Base-by-base conservation (phyloP, 176 grass and related monocot genomes). In the Dactylis glomerata region DNA sequence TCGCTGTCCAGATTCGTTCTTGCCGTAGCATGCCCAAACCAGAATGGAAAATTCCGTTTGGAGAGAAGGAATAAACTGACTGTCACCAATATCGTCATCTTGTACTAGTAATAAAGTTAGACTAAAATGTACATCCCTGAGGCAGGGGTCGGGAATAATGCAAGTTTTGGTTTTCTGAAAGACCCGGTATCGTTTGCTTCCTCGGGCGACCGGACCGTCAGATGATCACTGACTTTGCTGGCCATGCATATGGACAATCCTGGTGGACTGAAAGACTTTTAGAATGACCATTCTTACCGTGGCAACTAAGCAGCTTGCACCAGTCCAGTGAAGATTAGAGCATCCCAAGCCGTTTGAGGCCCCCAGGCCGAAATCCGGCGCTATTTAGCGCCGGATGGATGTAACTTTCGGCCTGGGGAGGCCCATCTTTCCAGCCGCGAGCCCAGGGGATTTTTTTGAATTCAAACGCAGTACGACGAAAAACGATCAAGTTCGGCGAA, bases 241-340 rank as follows among this genome's bases (percentile, higher is more conserved):
- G 24, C 36, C 87, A 79, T 47, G 77, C 36, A 49, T n/a, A 61
- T 59, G 30, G 82, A 5, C 69, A 47, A 20, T 34, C 13, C 30
- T 20, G 40, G 37, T 68, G 32, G 17, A 16, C 19, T n/a, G n/a
- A n/a, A n/a, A n/a, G 31, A 6, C 30, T 36, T 5, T 36, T 34
- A 30, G 72, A 49, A 44, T 1, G 19, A 57, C 12, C 15, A 23
- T 37, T 40, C 15, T 6, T 46, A 10, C 17, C 6, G 1, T n/a
- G 17, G 1, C 7, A 33, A 10, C 41, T 56, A 20, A 24, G 56
- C 20, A 75, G 55, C 70, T 50, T 50, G 70, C 36, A 33, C 56
- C 76, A 28, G 49, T 83, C n/a, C 62, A 33, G 58, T 62, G 58
- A 63, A 63, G n/a, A n/a, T n/a, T n/a, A n/a, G n/a, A n/a, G n/a